Evolutionary conservation across 192 early-diverging fungal species (phyloP).

Genomic region (Mortierella antarctica): DNA sequence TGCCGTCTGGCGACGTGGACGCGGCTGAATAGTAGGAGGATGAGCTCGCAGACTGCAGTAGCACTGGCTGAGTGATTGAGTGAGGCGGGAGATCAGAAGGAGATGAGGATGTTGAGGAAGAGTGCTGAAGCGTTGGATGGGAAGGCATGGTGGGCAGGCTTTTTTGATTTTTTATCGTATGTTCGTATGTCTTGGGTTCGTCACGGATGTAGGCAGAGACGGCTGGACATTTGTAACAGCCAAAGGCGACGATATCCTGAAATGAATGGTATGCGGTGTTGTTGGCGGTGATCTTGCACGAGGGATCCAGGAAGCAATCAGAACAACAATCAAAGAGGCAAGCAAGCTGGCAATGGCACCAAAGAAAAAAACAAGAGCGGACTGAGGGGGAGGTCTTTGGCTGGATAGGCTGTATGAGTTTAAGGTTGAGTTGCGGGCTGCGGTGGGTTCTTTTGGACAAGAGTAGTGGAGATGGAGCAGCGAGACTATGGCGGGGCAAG

Average conservation of each 20-base stretch:
- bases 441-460: too few species aligned
- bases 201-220: conserved; percentile 7
- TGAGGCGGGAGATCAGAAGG: conserved; percentile 22
- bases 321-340: neutral
- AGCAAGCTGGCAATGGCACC: neutral
- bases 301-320: neutral
- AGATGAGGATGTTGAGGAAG: conserved; percentile 8
- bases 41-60: too few species aligned
- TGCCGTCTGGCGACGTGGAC: conserved; percentile 1
- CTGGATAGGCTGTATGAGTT: too few species aligned
- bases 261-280: neutral
- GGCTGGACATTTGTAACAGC: conserved; percentile 24
- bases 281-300: too few species aligned
- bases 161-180: neutral
- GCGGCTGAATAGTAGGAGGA: conserved; percentile 1
- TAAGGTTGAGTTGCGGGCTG: too few species aligned
- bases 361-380: neutral
- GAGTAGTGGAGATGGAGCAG: neutral
- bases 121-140: neutral
- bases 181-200: neutral
- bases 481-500: neutral
- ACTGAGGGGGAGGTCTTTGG: neutral
- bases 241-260: neutral
- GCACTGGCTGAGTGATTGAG: neutral
- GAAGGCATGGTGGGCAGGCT: conserved; percentile 7